Evolutionary conservation across 208 protist species (phyloP), one percentile per base, ranked within the genome.

Genomic region (Trypanosomatidae sp.): DNA sequence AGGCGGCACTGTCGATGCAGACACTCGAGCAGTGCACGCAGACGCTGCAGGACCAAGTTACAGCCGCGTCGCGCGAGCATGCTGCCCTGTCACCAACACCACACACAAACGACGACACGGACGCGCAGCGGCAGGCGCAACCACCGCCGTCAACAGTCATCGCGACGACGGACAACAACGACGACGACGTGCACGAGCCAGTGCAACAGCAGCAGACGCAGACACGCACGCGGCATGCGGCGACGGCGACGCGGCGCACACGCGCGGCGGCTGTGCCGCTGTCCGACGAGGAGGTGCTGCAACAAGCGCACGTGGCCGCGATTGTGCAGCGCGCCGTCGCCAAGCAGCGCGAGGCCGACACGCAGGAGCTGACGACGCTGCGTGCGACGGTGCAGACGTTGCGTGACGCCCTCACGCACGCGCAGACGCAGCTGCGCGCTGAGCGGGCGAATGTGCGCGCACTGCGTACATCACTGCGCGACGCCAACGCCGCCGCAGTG

Each of bases 1-100:
- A 89, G 58, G 77, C 79, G 2, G 60, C 55, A 13, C 67, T 66
- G 11, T 61, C 79, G 25, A 69, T 89, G 46, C 70, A 61, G 37
- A 47, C 48, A 13, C 61, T 92, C 7, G 72, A 74, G 6, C 57
- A 66, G n/a, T 68, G 76, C 19, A 58, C n/a, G n/a, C n/a, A n/a
- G n/a, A n/a, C n/a, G n/a, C n/a, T n/a, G n/a, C n/a, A n/a, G n/a
- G n/a, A n/a, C n/a, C n/a, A n/a, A n/a, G n/a, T n/a, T n/a, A n/a
- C n/a, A n/a, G n/a, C n/a, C n/a, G n/a, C n/a, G n/a, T n/a, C n/a
- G n/a, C n/a, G n/a, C n/a, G n/a, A n/a, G n/a, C n/a, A n/a, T n/a
- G n/a, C n/a, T n/a, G n/a, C n/a, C n/a, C n/a, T n/a, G n/a, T n/a
- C n/a, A n/a, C n/a, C n/a, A n/a, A n/a, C n/a, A n/a, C n/a, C n/a